Conservation (phyloP, 139 green algal species). For the Bryopsis sp. region DNA sequence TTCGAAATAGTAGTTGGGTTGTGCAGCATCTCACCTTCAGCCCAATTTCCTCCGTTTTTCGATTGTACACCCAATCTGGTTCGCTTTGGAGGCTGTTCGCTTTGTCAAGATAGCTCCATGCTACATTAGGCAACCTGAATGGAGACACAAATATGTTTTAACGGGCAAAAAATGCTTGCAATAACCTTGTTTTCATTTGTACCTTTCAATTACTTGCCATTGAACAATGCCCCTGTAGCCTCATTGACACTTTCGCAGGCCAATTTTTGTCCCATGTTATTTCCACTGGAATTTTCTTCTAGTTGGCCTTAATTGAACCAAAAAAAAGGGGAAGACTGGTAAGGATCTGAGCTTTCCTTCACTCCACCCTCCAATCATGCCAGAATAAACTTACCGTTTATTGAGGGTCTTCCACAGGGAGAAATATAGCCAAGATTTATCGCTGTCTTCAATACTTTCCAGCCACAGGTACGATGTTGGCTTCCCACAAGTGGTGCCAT, state of each 20-base stretch:
- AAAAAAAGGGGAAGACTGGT: background rate
- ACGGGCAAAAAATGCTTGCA: background rate
- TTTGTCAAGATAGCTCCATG: background rate
- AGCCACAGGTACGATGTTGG: background rate
- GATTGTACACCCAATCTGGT: background rate
- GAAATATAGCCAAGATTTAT: conserved; percentile 49
- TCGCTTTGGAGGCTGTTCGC: background rate
- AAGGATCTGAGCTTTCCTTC: background rate
- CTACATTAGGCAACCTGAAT: background rate
- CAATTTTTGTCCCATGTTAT: background rate
- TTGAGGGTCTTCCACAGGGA: conserved; percentile 34
- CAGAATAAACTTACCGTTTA: no score
- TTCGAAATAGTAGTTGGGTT: background rate
- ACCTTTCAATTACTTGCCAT: background rate
- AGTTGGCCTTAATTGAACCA: background rate
- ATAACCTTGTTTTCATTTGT: background rate
- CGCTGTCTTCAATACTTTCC: conserved; percentile 6
- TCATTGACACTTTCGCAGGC: background rate
- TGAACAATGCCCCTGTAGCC: background rate
- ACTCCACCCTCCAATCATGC: no score
- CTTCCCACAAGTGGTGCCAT: background rate
- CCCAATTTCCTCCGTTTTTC: background rate
- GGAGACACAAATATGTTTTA: background rate
- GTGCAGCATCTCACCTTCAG: background rate
- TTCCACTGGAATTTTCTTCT: background rate